phyloP scores from a whole-genome alignment of 768 basidiomycete species.

The Suillus subaureus region DNA sequence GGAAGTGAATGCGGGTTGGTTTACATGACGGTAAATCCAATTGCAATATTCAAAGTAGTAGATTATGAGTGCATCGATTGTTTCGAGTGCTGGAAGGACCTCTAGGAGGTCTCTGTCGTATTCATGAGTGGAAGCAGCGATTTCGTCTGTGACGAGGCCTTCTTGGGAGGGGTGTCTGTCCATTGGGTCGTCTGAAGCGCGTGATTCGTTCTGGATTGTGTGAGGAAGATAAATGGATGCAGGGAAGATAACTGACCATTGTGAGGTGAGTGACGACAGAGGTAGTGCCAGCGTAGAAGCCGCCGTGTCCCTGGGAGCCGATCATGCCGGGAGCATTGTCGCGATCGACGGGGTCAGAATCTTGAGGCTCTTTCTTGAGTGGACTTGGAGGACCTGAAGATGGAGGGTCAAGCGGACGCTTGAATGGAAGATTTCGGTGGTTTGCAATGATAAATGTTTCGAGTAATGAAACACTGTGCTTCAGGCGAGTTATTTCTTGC shows the following conservation, averaged over 20 bases:
- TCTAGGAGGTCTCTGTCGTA: conserved; percentile 76
- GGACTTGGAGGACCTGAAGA: conserved; percentile 39
- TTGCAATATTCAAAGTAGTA: conserved; percentile 88
- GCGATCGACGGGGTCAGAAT: conserved; percentile 49
- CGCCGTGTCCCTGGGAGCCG: conserved; percentile 64
- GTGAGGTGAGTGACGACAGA: conserved; percentile 71
- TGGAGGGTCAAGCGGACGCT: conserved; percentile 26
- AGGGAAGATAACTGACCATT: conserved; percentile 41
- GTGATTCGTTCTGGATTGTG: conserved; percentile 39
- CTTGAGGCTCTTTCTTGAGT: conserved; percentile 57
- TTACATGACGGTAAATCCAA: conserved; percentile 84
- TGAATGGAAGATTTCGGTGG: conserved; percentile 30
- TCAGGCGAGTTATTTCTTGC: conserved; percentile 43
- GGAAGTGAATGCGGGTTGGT: conserved; percentile 57
- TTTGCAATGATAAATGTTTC: conserved; percentile 38
- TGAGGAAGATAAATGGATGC: conserved; percentile 18
- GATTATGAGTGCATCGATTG: conserved; percentile 71
- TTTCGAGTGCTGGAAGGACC: conserved; percentile 62
- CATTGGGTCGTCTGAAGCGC: conserved; percentile 51
- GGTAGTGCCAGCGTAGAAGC: conserved; percentile 80
- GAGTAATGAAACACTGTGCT: conserved; percentile 42
- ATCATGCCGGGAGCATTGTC: conserved; percentile 62
- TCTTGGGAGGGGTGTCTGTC: conserved; percentile 59
- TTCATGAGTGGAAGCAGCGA: conserved; percentile 45
- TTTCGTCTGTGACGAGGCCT: conserved; percentile 37